Conservation (phyloP, 352 stramenopile species). For the Pythium dissimile region DNA sequence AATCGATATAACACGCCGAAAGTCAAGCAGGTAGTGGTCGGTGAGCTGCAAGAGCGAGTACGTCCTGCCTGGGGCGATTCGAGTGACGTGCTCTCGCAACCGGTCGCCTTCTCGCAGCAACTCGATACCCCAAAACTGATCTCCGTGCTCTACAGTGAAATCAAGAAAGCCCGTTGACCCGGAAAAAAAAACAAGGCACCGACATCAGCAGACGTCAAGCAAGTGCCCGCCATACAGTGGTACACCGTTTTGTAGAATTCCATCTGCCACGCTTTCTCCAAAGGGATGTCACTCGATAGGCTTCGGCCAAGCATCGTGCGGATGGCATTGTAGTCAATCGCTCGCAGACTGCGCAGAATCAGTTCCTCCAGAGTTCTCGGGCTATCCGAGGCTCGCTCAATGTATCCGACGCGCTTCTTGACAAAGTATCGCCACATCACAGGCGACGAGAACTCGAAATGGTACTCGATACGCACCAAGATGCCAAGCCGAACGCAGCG, state of each 20-base stretch:
- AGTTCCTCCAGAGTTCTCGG: constrained; percentile 15
- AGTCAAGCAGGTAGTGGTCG: constrained; percentile 13
- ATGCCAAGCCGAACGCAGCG: constrained; percentile 16
- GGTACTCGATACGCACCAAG: constrained; percentile 3
- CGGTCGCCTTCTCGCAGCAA: constrained; percentile 14
- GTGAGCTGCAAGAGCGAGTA: constrained; percentile 11
- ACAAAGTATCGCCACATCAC: constrained; percentile 23
- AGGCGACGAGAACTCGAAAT: constrained; percentile 17
- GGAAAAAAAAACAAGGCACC: constrained; percentile 23
- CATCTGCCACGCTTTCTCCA: constrained; percentile 24
- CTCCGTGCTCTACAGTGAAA: constrained; percentile 17
- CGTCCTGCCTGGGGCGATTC: constrained; percentile 11
- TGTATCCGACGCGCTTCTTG: constrained; percentile 20
- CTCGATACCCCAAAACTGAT: constrained; percentile 20
- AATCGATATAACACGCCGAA: constrained; percentile 1
- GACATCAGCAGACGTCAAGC: constrained; percentile 19
- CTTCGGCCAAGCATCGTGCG: background rate
- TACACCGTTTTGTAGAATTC: constrained; percentile 26
- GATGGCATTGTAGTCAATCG: constrained; percentile 22
- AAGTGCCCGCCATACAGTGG: constrained; percentile 15
- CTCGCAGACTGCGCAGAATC: constrained; percentile 7
- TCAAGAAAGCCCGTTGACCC: constrained; percentile 19
- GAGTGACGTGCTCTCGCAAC: constrained; percentile 4
- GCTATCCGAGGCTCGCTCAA: constrained; percentile 8
- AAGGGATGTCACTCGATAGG: constrained; percentile 2